These are phyloP conservation scores for Breviolum minutum DNA, from an alignment of 73 alveolate species.

Conservation along the genomic window DNA sequence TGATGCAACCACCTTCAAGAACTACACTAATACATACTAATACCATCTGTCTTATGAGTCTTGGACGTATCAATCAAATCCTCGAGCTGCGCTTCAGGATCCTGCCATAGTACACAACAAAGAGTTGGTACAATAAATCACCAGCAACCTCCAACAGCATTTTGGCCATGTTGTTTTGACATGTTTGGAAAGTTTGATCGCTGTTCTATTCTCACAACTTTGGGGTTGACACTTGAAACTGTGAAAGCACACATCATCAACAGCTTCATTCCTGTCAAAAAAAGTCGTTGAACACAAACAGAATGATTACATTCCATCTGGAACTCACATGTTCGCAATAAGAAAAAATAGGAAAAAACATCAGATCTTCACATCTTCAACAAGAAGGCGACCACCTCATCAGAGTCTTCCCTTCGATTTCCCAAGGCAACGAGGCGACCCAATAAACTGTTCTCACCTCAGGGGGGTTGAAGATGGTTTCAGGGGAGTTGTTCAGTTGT, in stretches of 20 bases:
- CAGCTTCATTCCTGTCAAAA: too few relatives aligned
- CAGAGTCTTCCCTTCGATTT: conserved; percentile 94
- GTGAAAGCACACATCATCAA: too few relatives aligned
- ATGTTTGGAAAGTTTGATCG: too few relatives aligned
- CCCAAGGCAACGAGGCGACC: conserved; percentile 91
- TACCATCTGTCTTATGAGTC: not conserved
- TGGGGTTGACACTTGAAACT: too few relatives aligned
- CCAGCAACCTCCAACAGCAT: not conserved
- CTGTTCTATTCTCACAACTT: too few relatives aligned
- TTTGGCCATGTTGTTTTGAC: not conserved
- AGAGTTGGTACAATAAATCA: too few relatives aligned
- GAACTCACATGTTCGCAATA: too few relatives aligned
- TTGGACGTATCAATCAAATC: conserved; percentile 72
- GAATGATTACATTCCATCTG: too few relatives aligned
- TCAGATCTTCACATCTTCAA: too few relatives aligned
- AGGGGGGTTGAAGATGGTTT: not conserved
- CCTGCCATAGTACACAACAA: not conserved
- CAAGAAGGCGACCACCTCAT: too few relatives aligned
- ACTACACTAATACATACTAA: not conserved
- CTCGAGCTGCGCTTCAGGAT: conserved; percentile 91
- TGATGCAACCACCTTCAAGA: not conserved
- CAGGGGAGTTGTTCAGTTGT: not conserved
- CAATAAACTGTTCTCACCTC: conserved; percentile 85
- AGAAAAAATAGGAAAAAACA: too few relatives aligned
- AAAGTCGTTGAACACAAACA: too few relatives aligned